Evolutionary conservation across 106 monocot genomes (phyloP).

Genomic region (Allium sativum): DNA sequence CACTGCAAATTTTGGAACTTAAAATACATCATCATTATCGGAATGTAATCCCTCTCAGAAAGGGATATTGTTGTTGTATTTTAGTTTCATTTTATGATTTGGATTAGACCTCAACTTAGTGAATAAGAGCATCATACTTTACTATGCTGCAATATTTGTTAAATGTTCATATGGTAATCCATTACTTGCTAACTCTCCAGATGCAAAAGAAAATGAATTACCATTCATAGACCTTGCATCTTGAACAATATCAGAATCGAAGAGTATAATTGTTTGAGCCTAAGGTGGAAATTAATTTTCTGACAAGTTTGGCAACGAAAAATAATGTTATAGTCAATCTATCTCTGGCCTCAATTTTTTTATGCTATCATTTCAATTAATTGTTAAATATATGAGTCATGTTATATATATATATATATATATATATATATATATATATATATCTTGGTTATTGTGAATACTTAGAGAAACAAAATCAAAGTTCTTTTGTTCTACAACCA

Average conservation of each 20-base stretch:
- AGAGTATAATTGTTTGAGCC: too few species aligned
- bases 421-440: too few species aligned
- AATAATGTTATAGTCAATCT: slow-evolving; percentile 22
- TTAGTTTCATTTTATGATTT: background rate
- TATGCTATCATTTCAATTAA: slow-evolving; percentile 12
- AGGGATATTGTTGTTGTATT: background rate
- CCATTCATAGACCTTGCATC: too few species aligned
- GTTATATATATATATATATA: too few species aligned
- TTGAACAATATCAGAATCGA: too few species aligned
- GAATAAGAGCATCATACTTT: background rate
- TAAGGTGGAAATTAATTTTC: too few species aligned
- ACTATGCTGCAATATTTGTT: background rate
- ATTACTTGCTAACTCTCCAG: slow-evolving; percentile 1
- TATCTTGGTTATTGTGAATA: too few species aligned
- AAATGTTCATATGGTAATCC: too few species aligned
- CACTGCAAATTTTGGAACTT: slow-evolving; percentile 18
- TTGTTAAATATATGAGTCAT: background rate
- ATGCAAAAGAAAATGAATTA: background rate
- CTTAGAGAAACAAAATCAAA: too few species aligned
- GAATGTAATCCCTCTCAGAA: background rate
- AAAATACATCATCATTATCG: background rate
- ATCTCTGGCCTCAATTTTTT: slow-evolving; percentile 7
- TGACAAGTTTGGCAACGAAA: background rate
- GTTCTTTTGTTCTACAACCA: too few species aligned
- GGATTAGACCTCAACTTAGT: slow-evolving; percentile 15